These are phyloP conservation scores for Fusarium sp. DNA, from an alignment of 2,329 filamentous ascomycete genomes.

Conservation along the genomic window DNA sequence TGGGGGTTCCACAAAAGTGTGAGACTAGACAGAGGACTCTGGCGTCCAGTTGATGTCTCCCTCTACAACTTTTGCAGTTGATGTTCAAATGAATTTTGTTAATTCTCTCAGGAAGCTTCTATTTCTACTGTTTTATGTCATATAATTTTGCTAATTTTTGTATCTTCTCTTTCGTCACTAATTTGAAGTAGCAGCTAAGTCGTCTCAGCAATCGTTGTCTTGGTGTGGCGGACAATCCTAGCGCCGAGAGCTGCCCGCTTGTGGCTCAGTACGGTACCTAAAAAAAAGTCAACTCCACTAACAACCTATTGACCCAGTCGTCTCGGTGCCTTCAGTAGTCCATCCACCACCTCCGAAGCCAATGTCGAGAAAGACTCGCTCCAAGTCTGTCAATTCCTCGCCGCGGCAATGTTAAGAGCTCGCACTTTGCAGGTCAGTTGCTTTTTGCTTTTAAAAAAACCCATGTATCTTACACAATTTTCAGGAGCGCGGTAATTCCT, in stretches of 20 bases:
- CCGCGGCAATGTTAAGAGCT: conserved; percentile 57
- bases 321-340: conserved; percentile 16
- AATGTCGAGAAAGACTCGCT: conserved; percentile 39
- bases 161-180: background rate
- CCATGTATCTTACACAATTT: conserved; percentile 19
- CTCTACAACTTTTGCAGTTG: background rate
- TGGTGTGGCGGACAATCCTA: conserved; percentile 42
- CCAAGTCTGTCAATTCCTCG: conserved; percentile 33
- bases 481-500: conserved; percentile 53
- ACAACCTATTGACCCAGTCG: conserved; percentile 1
- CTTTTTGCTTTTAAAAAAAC: background rate
- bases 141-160: conserved; percentile 7
- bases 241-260: conserved; percentile 23
- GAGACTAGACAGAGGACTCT: conserved; percentile 1
- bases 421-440: conserved; percentile 54
- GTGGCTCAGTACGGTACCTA: conserved; percentile 19
- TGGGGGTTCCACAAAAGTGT: conserved; percentile 36
- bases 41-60: background rate
- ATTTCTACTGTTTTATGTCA: background rate
- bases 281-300: conserved; percentile 37
- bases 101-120: background rate
- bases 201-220: background rate
- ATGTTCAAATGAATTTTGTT: background rate
- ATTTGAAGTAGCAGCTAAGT: background rate
- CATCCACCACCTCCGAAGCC: conserved; percentile 22